Conservation (phyloP, 176 grass and related monocot genomes). For the Leersia perrieri region DNA sequence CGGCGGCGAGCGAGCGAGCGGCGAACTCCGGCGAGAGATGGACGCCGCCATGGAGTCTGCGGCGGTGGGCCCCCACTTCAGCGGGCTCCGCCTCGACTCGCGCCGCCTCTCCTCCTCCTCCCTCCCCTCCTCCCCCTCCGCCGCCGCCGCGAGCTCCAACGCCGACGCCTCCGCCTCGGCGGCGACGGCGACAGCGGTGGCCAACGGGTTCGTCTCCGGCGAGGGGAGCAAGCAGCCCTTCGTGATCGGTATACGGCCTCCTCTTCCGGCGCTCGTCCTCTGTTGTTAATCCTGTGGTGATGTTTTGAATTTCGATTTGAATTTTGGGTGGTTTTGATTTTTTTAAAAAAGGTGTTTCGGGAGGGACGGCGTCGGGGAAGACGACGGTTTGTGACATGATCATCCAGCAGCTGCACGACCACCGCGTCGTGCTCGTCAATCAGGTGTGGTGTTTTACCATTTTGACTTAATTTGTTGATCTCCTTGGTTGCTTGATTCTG, state of each 20-base stretch:
- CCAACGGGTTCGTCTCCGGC: neutral
- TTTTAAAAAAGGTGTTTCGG: slow-evolving; percentile 69
- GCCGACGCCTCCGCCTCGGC: no score
- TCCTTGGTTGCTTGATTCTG: neutral
- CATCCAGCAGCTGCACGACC: slow-evolving; percentile 67
- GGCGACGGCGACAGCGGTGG: no score
- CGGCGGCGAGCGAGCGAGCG: neutral
- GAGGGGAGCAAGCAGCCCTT: slow-evolving; percentile 51
- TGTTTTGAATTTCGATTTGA: neutral
- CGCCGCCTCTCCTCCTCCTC: slow-evolving; percentile 57
- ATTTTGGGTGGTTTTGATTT: neutral
- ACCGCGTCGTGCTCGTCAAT: slow-evolving; percentile 71
- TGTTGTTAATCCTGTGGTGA: neutral
- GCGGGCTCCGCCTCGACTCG: slow-evolving; percentile 70
- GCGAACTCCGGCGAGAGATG: slow-evolving; percentile 24
- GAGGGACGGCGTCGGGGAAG: slow-evolving; percentile 75
- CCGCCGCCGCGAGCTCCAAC: no score
- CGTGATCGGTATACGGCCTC: slow-evolving; percentile 65
- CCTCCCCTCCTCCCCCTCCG: slow-evolving; percentile 50
- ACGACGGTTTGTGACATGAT: slow-evolving; percentile 81
- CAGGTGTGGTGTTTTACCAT: slow-evolving; percentile 37
- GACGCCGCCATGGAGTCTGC: slow-evolving; percentile 55
- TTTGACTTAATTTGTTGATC: neutral
- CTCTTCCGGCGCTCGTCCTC: neutral
- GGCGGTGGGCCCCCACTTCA: slow-evolving; percentile 74